phyloP scores from a whole-genome alignment of 139 green algal species.

The Tetradesmus lagerheimii region DNA sequence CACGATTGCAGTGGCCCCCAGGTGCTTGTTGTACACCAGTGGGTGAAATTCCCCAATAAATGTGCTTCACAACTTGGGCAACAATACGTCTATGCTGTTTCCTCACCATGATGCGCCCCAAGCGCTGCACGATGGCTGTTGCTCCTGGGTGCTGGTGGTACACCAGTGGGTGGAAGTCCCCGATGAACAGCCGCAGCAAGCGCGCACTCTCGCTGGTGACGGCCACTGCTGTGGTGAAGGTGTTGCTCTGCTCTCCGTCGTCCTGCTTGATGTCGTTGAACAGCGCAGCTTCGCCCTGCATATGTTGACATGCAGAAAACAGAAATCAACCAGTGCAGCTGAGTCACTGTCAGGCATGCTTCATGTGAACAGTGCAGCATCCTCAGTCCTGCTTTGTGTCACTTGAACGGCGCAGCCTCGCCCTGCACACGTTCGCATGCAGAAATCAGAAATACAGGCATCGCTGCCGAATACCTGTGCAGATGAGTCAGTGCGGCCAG shows the following conservation, averaged over 20 bases:
- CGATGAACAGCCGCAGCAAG: conserved; percentile 46
- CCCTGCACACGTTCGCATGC: too few relatives aligned
- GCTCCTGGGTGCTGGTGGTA: conserved; percentile 58
- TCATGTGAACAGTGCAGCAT: too few relatives aligned
- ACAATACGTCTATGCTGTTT: too few relatives aligned
- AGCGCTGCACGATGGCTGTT: conserved; percentile 55
- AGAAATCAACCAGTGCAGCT: too few relatives aligned
- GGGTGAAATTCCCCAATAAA: conserved; percentile 44
- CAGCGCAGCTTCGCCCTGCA: conserved; percentile 53
- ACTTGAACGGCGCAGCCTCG: too few relatives aligned
- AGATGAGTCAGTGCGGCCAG: too few relatives aligned
- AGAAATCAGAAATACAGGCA: too few relatives aligned
- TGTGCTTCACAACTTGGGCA: too few relatives aligned
- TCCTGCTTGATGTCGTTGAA: conserved; percentile 54
- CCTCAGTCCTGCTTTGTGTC: too few relatives aligned
- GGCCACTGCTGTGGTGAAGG: conserved; percentile 36
- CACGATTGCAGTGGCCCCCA: conserved; percentile 44
- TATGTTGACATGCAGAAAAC: too few relatives aligned
- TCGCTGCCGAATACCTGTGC: too few relatives aligned
- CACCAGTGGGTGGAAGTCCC: conserved; percentile 55
- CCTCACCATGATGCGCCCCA: conserved; percentile 56
- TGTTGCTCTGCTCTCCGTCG: conserved; percentile 21
- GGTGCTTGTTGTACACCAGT: conserved; percentile 51
- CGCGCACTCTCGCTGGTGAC: conserved; percentile 7
- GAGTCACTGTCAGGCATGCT: too few relatives aligned